Percentiles rank a stretch among this genome's conserved stretches.
Conservation (phyloP, 1,139 yeast species). For the Zygotorulaspora mrakii region DNA sequence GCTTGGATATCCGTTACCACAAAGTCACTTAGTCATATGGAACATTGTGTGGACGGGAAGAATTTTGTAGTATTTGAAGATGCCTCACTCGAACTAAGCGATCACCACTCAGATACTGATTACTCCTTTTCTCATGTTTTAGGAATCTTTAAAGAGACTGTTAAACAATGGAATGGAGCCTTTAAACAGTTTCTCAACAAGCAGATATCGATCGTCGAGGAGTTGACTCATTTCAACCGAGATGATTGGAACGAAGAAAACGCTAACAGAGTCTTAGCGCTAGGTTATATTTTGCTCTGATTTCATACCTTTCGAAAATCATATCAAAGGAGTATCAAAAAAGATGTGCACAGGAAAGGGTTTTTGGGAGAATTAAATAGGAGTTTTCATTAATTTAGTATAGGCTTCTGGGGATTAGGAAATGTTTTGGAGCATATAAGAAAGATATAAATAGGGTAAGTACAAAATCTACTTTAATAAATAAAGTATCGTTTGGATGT, state of each 20-base stretch:
- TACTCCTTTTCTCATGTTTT: constrained; percentile 19
- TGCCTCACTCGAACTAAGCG: constrained; percentile 13
- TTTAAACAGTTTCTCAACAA: constrained; percentile 18
- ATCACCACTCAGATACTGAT: constrained; percentile 13
- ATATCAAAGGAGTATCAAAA: too few species aligned
- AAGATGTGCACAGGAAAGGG: too few species aligned
- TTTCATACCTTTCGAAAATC: too few species aligned
- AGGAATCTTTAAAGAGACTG: constrained; percentile 19
- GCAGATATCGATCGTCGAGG: constrained; percentile 14
- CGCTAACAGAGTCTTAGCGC: constrained; percentile 14
- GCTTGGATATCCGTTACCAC: constrained; percentile 14
- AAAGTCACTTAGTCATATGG: constrained; percentile 11
- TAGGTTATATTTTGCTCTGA: constrained; percentile 13
- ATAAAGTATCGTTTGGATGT: too few species aligned
- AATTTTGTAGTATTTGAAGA: constrained; percentile 15
- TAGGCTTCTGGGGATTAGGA: too few species aligned
- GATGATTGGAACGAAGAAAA: constrained; percentile 15
- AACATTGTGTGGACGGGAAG: constrained; percentile 8
- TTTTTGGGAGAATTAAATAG: too few species aligned
- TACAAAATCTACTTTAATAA: too few species aligned
- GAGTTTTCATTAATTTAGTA: too few species aligned
- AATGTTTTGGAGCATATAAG: too few species aligned
- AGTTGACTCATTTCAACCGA: constrained; percentile 7
- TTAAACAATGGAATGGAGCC: constrained; percentile 19
- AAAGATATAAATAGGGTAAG: too few species aligned